phyloP scores from a whole-genome alignment of 768 basidiomycete species.

The Pulveroboletus frians region DNA sequence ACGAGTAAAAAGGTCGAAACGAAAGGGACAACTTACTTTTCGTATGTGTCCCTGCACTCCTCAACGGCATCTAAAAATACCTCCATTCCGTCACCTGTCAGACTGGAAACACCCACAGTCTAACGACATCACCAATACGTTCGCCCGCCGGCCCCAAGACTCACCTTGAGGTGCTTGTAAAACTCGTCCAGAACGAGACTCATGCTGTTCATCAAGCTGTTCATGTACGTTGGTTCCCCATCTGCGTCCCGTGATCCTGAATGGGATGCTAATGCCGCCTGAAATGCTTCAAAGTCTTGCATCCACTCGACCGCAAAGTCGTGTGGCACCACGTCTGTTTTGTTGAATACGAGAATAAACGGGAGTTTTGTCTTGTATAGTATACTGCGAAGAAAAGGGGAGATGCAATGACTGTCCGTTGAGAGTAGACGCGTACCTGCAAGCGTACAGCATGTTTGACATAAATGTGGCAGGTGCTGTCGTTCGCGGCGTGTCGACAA shows the following conservation, averaged over 20 bases:
- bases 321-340: constrained; percentile 89
- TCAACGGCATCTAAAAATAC: constrained; percentile 93
- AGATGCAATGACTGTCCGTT: neutral
- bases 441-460: constrained; percentile 99
- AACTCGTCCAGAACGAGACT: constrained; percentile 97
- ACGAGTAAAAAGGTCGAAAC: neutral
- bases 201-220: constrained; percentile 98
- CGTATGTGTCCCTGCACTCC: constrained; percentile 81
- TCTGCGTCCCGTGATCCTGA: constrained; percentile 64
- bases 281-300: constrained; percentile 95
- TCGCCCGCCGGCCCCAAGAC: constrained; percentile 10
- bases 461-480: constrained; percentile 96
- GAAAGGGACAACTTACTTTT: constrained; percentile 51
- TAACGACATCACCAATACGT: constrained; percentile 26
- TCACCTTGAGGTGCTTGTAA: constrained; percentile 89
- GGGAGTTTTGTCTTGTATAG: constrained; percentile 97
- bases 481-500: constrained; percentile 95
- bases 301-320: constrained; percentile 97
- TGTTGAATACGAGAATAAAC: constrained; percentile 98
- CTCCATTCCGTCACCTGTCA: constrained; percentile 91
- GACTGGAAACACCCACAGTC: constrained; percentile 94
- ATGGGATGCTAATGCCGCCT: constrained; percentile 75
- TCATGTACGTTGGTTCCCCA: constrained; percentile 96
- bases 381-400: constrained; percentile 50
- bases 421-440: constrained; percentile 53